Evolutionary conservation across 768 basidiomycete species (phyloP), one percentile per base, ranked within the genome.

Genomic region (Macrolepiota fuliginosa): DNA sequence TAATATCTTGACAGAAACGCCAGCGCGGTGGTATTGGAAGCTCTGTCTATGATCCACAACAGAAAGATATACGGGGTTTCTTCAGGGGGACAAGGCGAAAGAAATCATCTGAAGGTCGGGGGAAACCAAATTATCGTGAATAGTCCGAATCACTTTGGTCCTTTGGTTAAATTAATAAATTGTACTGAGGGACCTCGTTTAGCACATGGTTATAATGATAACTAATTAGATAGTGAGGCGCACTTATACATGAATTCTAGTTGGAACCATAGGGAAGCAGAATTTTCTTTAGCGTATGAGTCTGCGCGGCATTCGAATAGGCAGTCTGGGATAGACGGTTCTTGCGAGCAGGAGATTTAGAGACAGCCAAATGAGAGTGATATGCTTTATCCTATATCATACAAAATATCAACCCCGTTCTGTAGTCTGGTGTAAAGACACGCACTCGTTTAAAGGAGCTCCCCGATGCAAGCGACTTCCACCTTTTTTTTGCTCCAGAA

Each of bases 1-100:
- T 63, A 56, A 55, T 62, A 17, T 57, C 4, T 39, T 36, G 61
- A 45, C 54, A 76, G 74, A 69, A 70, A 55, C 84, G 92, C 3
- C 92, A 94, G 71, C 83, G 80, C 62, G 91, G 90, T 2, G 91
- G 93, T 1, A 88, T 92, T 50, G 88, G 90, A 5, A 86, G 84
- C 51, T 70, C 81, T 12, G 83, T 87, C 0, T 81, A 88, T 68
- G 92, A 95, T 68, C 84, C 86, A 32, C 84, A 83, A 62, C 92
- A 96, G 70, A 79, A 82, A 64, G 85, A 89, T 68, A 89, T 95
- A 50, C 81, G 90, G 22, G 79, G 81, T 2, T 94, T 92, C 77
- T 91, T 94, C 65, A 81, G 40, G 56, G 39, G 56, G 40, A 51
- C 55, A 47, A 24, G 42, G 13, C n/a, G 35, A 17, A 15, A 13